phyloP scores from a whole-genome alignment of 2,329 filamentous ascomycete species.

The Colletotrichum chrysophilum region DNA sequence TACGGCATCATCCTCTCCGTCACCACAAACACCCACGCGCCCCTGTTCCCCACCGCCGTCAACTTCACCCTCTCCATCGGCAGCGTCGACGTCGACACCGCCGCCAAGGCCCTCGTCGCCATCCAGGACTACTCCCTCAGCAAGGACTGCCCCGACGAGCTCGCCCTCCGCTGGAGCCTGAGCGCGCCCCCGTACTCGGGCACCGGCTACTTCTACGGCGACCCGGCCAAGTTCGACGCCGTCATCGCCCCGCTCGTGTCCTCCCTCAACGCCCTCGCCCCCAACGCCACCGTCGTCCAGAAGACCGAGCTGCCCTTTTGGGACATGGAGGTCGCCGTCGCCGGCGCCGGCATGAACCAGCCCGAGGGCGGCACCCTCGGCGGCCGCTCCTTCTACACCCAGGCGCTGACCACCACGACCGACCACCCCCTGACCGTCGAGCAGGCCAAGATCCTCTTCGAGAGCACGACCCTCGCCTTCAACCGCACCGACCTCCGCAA shows the following conservation, averaged over 20 bases:
- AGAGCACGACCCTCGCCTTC: conserved; percentile 14
- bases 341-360: conserved; percentile 20
- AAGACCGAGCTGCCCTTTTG: conserved; percentile 21
- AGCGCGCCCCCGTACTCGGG: neutral
- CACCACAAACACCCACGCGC: conserved; percentile 20
- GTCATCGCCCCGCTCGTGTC: conserved; percentile 8
- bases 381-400: conserved; percentile 18
- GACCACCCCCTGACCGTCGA: conserved; percentile 16
- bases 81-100: neutral
- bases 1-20: conserved; percentile 20
- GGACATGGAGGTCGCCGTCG: conserved; percentile 22
- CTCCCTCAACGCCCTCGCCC: conserved; percentile 1
- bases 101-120: conserved; percentile 11
- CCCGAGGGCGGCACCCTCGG: conserved; percentile 14
- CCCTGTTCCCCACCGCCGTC: conserved; percentile 8
- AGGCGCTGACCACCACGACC: conserved; percentile 19
- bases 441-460: conserved; percentile 14
- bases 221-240: conserved; percentile 12
- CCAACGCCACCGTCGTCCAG: neutral
- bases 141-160: conserved; percentile 17
- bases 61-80: conserved; percentile 19
- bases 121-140: conserved; percentile 19
- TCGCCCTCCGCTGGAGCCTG: conserved; percentile 19
- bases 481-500: conserved; percentile 17
- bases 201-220: conserved; percentile 21